Evolutionary conservation across 371 early-diverging fungal species (phyloP).

Genomic region (Actinomucor elegans): DNA sequence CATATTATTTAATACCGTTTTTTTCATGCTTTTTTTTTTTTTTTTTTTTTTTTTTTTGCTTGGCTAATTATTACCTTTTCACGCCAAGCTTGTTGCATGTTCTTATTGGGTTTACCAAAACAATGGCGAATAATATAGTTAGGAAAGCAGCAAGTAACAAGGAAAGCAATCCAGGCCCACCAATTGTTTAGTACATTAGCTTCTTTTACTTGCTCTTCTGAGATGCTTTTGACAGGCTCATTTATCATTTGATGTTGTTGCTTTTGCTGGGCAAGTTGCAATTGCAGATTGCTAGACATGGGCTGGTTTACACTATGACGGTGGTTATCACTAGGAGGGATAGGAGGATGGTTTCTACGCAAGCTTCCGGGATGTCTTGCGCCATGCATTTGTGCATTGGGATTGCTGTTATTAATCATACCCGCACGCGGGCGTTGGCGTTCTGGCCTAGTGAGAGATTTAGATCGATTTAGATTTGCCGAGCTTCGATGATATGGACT

Average conservation of each 20-base stretch:
- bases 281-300: slow-evolving; percentile 33
- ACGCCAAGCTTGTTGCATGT: slow-evolving; percentile 68
- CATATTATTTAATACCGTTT: too few species aligned
- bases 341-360: too few species aligned
- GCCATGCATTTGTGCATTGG: too few species aligned
- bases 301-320: too few species aligned
- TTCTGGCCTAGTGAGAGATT: slow-evolving; percentile 48
- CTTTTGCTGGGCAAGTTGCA: slow-evolving; percentile 25
- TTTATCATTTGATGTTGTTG: slow-evolving; percentile 39
- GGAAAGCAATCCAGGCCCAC: slow-evolving; percentile 53
- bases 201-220: slow-evolving; percentile 34
- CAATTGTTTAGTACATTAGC: slow-evolving; percentile 44
- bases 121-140: slow-evolving; percentile 47
- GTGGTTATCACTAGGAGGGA: too few species aligned
- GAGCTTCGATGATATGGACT: slow-evolving; percentile 2
- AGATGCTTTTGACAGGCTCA: background rate
- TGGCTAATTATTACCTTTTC: slow-evolving; percentile 72
- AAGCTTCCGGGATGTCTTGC: too few species aligned
- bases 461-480: slow-evolving; percentile 15
- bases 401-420: slow-evolving; percentile 13
- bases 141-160: slow-evolving; percentile 57
- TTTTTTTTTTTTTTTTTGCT: too few species aligned
- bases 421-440: slow-evolving; percentile 39
- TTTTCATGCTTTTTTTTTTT: too few species aligned
- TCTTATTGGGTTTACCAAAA: slow-evolving; percentile 41